A percentile compares a stretch with the other conserved stretches of the same genome.
Evolutionary conservation across 2,329 filamentous ascomycete genomes (phyloP).

Genomic region (Knoxdaviesia proteae): DNA sequence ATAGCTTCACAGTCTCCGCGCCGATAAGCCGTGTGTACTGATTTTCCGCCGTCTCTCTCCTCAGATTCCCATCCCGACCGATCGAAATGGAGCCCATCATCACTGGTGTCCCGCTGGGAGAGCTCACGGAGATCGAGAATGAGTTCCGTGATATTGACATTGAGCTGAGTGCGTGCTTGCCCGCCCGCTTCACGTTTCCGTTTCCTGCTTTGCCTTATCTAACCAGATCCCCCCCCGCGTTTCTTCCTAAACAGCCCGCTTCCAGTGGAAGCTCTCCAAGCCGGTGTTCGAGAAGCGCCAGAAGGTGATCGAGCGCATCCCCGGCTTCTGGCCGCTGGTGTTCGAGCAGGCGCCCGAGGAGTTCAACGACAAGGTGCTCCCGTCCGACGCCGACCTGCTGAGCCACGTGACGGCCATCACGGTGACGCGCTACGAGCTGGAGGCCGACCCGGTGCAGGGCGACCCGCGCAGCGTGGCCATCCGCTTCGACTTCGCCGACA

Average conservation of each 20-base stretch:
- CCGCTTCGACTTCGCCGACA: conserved; percentile 59
- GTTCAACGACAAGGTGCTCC: conserved; percentile 73
- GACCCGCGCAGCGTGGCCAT: conserved; percentile 66
- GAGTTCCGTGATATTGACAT: conserved; percentile 70
- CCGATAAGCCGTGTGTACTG: too few species aligned
- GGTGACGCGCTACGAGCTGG: conserved; percentile 65
- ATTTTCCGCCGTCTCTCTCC: neutral
- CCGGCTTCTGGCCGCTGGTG: conserved; percentile 88
- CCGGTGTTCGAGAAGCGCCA: conserved; percentile 61
- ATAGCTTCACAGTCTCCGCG: too few species aligned
- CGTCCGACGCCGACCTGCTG: conserved; percentile 57
- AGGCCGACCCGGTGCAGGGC: conserved; percentile 32
- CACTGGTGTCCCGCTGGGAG: conserved; percentile 40
- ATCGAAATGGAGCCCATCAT: neutral
- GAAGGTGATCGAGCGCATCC: conserved; percentile 48
- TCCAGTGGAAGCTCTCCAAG: conserved; percentile 45
- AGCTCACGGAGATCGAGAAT: conserved; percentile 59
- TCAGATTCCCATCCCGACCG: conserved; percentile 4
- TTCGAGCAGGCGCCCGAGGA: conserved; percentile 72
- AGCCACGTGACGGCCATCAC: conserved; percentile 45
- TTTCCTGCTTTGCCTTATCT: conserved; percentile 1
- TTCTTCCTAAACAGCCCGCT: conserved; percentile 34
- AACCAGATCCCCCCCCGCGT: conserved; percentile 2
- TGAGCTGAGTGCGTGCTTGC: conserved; percentile 48
- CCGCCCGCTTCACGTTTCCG: neutral